Base-by-base conservation (phyloP, 306 rosid species). In the Casuarina equisetifolia region DNA sequence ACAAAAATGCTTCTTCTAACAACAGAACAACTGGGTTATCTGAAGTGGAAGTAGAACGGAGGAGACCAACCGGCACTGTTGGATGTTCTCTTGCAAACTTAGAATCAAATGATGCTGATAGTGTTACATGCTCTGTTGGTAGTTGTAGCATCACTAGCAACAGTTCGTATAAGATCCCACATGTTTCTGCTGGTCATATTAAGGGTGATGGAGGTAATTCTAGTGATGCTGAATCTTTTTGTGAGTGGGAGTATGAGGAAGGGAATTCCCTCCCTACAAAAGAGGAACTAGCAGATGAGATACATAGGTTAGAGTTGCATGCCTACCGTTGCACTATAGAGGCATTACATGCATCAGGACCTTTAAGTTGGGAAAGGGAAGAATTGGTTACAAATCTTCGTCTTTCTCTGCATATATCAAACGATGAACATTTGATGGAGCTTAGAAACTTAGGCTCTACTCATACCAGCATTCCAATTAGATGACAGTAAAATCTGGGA, bases 341-440 rank as follows among this genome's bases (percentile, higher is more conserved):
- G 82, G 98, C 96, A 82, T 84, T 96, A 85, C 89, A 88, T 89
- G 98, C 98, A 53, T 90, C 93, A 42, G 99, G 99, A 78, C 97
- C 99, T 76, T 82, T 96, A 85, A 91, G 98, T 86, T 96, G 99
- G 99, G 99, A 96, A 80, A 89, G 87, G 76, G 99, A 93, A 86
- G 91, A 86, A 81, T 81, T 96, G 88, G 85, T 96, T 83, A 96
- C 99, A 74, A 91, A 93, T 87, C 98, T 96, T 72, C 98, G 99
- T 38, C 92, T 93, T 77, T 89, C 90, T 0, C 98, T 96, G 82
- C 90, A 91, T 86, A 96, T 96, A 87, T 91, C 99, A 74, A 89
- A 91, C 5, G 98, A 96, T 76, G 99, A 96, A 85, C 97, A 96
- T 86, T 90, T 91, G 86, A 80, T 84, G 86, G 93, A 91, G 90